Conservation (phyloP, 2,329 filamentous ascomycete genomes). For the Dactylellina sp. region DNA sequence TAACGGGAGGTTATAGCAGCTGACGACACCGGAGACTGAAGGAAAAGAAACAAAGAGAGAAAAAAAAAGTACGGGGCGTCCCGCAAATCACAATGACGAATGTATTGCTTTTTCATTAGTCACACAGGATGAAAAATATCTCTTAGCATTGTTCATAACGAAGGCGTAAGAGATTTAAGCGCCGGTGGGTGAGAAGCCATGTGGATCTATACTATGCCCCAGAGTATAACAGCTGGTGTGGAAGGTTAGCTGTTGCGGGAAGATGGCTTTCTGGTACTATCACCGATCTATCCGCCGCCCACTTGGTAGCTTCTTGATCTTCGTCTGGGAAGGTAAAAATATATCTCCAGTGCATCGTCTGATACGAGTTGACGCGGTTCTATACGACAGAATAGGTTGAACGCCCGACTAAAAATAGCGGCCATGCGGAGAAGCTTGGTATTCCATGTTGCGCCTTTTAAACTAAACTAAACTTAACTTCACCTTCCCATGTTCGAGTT, state of each 20-base stretch:
- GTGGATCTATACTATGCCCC: conserved; percentile 5
- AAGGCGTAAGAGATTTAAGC: conserved; percentile 20
- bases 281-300: not conserved
- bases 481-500: too few relatives aligned
- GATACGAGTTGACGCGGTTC: conserved; percentile 5
- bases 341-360: not conserved
- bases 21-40: not conserved
- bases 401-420: conserved; percentile 17
- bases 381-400: conserved; percentile 10
- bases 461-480: too few relatives aligned
- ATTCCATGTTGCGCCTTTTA: too few relatives aligned
- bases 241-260: too few relatives aligned
- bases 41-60: conserved; percentile 1
- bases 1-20: not conserved
- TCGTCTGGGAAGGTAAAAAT: not conserved
- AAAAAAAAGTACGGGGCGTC: conserved; percentile 4
- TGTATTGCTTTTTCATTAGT: conserved; percentile 16
- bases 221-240: too few relatives aligned
- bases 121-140: conserved; percentile 2
- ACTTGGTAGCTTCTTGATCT: not conserved
- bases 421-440: too few relatives aligned
- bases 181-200: conserved; percentile 23
- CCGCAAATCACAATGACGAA: conserved; percentile 14
- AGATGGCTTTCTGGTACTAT: too few relatives aligned
- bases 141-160: not conserved